Base-by-base conservation (phyloP, 495 filamentous ascomycete species). In the Ascodesmis nigricans region DNA sequence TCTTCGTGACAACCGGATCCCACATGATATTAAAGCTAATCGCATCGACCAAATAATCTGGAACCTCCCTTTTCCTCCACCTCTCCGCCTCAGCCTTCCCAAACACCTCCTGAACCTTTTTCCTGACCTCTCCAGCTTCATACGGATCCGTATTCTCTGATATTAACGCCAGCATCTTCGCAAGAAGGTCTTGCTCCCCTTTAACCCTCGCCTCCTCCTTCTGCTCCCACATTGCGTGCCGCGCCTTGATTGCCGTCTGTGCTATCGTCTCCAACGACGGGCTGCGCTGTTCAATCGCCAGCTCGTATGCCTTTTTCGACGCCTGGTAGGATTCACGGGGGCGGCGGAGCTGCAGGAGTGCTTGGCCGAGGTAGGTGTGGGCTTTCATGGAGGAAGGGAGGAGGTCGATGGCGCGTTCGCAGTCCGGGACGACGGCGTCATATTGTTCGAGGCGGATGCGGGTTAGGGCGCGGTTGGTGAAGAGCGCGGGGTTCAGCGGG, bases 1-100 rank as follows among this genome's bases (percentile, higher is more conserved):
- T 78, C 42, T 75, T 82, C 0, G 84, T 93, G 11, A 83, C 62
- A 8, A 87, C 78, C 3, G 79, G 87, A 55, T 97, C 87, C 44
- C 84, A 65, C 83, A 97, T 92, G 40, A 93, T 65, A 23, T 68
- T 64, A 44, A 93, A 93, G 0, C 75, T 80, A 33, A 97, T 95
- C 15, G 72, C 74, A 49, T 95, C 87, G 27, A 97, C 63, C 0
- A 78, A 60, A 60, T 80, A 79, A 41, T 91, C 84, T 0, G 87
- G 83, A 2, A 91, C 77, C 42, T 74, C 58, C 35, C 78, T 61
- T 46, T 53, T 58, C 42, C 51, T 37, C 40, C 53, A 40, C 33
- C 62, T 61, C 45, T 61, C 53, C 36, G 69, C 62, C 33, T 65
- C 58, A 1, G 71, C 65, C 22, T 61, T 55, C 27, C 75, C 75